A percentile compares a stretch with the other conserved stretches of the same genome.
phyloP scores from a whole-genome alignment of 345 rosid genomes.

The Pugionium dolabratum region DNA sequence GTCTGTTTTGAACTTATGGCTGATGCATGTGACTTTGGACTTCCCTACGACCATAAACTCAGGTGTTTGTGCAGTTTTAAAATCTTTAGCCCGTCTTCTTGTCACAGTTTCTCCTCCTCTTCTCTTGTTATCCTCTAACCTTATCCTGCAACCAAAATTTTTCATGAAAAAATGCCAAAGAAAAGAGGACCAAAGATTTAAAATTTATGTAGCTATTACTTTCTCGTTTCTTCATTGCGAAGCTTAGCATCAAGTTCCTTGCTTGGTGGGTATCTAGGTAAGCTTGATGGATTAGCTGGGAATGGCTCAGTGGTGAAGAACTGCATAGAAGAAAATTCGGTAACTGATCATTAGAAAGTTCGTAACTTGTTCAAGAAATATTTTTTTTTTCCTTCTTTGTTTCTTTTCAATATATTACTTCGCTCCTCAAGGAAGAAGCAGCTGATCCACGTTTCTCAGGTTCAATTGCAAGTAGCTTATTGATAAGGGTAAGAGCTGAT shows the following conservation, averaged over 20 bases:
- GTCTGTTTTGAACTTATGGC: slow-evolving; percentile 52
- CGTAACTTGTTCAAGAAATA: no score
- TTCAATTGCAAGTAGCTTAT: slow-evolving; percentile 65
- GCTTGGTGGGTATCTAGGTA: slow-evolving; percentile 79
- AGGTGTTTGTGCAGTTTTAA: slow-evolving; percentile 50
- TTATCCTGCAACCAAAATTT: no score
- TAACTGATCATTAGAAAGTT: slow-evolving; percentile 15
- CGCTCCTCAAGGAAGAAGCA: slow-evolving; percentile 62
- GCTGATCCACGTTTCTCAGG: slow-evolving; percentile 74
- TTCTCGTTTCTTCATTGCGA: slow-evolving; percentile 62
- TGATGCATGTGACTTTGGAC: slow-evolving; percentile 47
- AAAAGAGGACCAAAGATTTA: no score
- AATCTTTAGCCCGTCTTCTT: slow-evolving; percentile 49
- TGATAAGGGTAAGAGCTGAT: slow-evolving; percentile 57
- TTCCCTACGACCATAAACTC: slow-evolving; percentile 65
- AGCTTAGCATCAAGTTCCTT: slow-evolving; percentile 73
- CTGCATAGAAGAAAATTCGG: slow-evolving; percentile 37
- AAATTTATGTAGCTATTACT: no score
- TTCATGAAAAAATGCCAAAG: no score
- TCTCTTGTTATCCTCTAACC: no score
- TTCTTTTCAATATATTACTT: no score
- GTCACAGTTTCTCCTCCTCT: no score
- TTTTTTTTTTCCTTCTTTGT: no score
- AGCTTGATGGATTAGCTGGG: slow-evolving; percentile 60
- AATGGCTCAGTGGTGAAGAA: slow-evolving; percentile 65